A percentile compares a stretch with the other conserved stretches of the same genome.
These are phyloP conservation scores for Amborella trichopoda DNA, from an alignment of 164 flowering plant genomes.

Conservation along the genomic window DNA sequence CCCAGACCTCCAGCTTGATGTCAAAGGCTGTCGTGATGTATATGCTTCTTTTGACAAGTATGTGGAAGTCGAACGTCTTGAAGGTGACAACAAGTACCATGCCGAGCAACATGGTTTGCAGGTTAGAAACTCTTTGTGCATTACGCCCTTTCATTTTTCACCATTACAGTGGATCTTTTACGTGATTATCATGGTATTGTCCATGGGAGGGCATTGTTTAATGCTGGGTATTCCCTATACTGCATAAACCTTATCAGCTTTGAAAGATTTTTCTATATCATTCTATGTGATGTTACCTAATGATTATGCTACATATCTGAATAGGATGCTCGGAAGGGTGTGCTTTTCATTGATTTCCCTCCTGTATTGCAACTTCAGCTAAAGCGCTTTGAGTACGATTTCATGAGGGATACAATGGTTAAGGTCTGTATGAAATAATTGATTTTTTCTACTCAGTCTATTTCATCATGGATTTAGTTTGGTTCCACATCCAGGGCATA, in stretches of 20 bases:
- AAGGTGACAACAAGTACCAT: constrained; percentile 91
- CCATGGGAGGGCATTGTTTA: background rate
- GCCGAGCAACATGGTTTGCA: constrained; percentile 90
- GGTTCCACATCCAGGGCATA: too few species aligned
- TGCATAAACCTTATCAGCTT: background rate
- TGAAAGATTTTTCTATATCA: background rate
- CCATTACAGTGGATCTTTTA: too few species aligned
- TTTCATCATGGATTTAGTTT: too few species aligned
- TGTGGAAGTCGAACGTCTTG: constrained; percentile 91
- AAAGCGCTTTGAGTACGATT: constrained; percentile 62
- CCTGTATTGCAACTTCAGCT: constrained; percentile 69
- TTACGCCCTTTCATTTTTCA: too few species aligned
- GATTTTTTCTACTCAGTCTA: too few species aligned
- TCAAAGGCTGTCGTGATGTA: constrained; percentile 89
- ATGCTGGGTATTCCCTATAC: background rate
- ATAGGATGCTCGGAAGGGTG: constrained; percentile 65
- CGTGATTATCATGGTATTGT: background rate
- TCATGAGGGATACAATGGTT: constrained; percentile 65
- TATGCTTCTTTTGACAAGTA: constrained; percentile 95
- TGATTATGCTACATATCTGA: background rate
- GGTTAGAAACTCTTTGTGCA: constrained; percentile 27
- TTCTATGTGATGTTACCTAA: background rate
- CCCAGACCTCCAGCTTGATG: constrained; percentile 93
- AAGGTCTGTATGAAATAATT: constrained; percentile 40
- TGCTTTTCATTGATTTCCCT: constrained; percentile 47